Conservation (phyloP, 768 basidiomycete species). For the Hygrophorus russula region DNA sequence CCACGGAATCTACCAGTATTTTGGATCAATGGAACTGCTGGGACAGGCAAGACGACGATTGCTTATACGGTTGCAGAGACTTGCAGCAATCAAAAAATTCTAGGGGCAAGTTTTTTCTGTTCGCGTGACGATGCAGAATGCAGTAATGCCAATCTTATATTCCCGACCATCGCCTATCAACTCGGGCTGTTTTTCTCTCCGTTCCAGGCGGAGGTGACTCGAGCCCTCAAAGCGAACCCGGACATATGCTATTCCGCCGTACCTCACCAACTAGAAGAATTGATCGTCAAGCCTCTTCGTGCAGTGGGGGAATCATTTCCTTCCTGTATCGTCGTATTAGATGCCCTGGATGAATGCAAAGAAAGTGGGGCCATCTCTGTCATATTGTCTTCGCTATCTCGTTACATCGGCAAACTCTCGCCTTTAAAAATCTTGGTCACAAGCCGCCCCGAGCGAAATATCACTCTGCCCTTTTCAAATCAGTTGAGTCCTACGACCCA, state of each 20-base stretch:
- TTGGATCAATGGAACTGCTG: constrained; percentile 15
- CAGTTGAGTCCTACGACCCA: neutral
- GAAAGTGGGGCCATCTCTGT: constrained; percentile 4
- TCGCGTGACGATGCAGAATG: constrained; percentile 15
- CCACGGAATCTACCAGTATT: neutral
- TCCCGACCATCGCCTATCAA: constrained; percentile 21
- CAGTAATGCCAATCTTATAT: constrained; percentile 12
- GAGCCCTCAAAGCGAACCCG: constrained; percentile 7
- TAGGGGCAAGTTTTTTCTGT: constrained; percentile 25
- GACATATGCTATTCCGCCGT: constrained; percentile 8
- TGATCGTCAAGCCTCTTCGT: constrained; percentile 6
- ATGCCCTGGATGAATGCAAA: constrained; percentile 19
- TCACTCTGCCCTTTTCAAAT: constrained; percentile 5
- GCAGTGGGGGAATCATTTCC: neutral
- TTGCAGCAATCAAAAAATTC: constrained; percentile 7
- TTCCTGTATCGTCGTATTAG: constrained; percentile 12
- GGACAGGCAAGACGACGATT: constrained; percentile 16
- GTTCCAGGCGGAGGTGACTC: constrained; percentile 1
- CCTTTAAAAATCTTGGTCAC: constrained; percentile 11
- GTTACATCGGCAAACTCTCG: constrained; percentile 4
- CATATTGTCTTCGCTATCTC: neutral
- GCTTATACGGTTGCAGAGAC: constrained; percentile 14
- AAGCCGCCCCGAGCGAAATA: constrained; percentile 18
- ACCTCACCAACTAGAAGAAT: constrained; percentile 8
- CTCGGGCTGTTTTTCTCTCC: constrained; percentile 8